These are phyloP conservation scores for Dictyostelium intermedium DNA, from an alignment of 78 protist genomes.

Conservation along the genomic window DNA sequence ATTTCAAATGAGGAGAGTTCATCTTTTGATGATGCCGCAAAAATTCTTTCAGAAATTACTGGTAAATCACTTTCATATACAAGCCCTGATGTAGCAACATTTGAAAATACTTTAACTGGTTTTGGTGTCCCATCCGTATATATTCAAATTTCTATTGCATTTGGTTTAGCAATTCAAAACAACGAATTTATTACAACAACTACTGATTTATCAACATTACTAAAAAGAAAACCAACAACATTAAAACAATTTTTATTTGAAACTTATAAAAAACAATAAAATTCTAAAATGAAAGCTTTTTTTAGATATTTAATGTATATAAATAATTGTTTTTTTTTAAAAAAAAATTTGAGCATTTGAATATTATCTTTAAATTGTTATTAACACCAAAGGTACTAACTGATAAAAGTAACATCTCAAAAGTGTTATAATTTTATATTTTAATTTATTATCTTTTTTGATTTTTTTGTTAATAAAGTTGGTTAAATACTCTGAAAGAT, in stretches of 20 bases:
- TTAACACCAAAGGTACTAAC: too few relatives aligned
- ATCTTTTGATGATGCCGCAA: background rate
- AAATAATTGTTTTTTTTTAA: too few relatives aligned
- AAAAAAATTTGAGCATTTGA: too few relatives aligned
- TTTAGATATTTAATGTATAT: too few relatives aligned
- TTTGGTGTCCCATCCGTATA: background rate
- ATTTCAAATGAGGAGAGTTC: background rate
- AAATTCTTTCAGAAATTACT: background rate
- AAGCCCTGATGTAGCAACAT: background rate
- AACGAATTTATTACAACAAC: background rate
- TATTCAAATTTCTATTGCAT: background rate
- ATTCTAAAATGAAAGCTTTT: too few relatives aligned
- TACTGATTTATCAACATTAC: background rate
- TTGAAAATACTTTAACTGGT: background rate
- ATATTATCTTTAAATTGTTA: too few relatives aligned
- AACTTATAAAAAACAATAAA: background rate
- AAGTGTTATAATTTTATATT: too few relatives aligned
- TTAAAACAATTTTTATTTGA: background rate
- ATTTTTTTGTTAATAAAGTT: too few relatives aligned
- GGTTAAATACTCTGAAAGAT: too few relatives aligned
- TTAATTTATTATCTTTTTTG: too few relatives aligned
- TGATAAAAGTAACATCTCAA: too few relatives aligned
- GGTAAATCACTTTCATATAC: background rate
- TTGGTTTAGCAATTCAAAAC: constrained; percentile 9
- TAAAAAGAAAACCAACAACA: constrained; percentile 10